Evolutionary conservation across 2,329 filamentous ascomycete species (phyloP).

Genomic region (Monosporascus sp.): DNA sequence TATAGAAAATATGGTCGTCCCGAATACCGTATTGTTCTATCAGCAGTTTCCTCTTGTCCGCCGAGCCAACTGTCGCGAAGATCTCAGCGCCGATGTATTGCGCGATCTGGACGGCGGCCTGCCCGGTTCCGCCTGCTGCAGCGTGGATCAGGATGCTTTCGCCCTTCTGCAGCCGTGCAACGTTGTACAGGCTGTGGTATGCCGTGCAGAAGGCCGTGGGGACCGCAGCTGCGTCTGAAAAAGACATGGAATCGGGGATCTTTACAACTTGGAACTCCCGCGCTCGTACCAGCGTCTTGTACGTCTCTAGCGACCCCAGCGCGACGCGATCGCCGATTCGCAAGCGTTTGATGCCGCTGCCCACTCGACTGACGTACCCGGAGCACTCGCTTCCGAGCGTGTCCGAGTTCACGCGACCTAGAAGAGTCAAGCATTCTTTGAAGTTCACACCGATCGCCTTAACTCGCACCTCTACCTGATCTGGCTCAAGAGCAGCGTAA

Average conservation of each 20-base stretch:
- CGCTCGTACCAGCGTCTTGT: neutral
- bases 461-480: neutral
- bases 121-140: slow-evolving; percentile 10
- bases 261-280: neutral
- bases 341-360: neutral
- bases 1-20: slow-evolving; percentile 11
- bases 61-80: slow-evolving; percentile 8
- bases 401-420: slow-evolving; percentile 8
- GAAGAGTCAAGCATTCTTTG: slow-evolving; percentile 4
- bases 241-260: slow-evolving; percentile 9
- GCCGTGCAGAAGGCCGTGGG: slow-evolving; percentile 4
- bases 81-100: slow-evolving; percentile 8
- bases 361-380: slow-evolving; percentile 10
- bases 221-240: slow-evolving; percentile 8
- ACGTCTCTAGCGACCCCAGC: slow-evolving; percentile 4
- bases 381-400: slow-evolving; percentile 9
- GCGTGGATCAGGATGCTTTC: slow-evolving; percentile 14
- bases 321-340: slow-evolving; percentile 11
- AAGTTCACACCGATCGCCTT: slow-evolving; percentile 8
- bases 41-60: slow-evolving; percentile 9
- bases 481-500: slow-evolving; percentile 6
- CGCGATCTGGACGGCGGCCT: slow-evolving; percentile 10
- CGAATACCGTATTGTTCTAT: slow-evolving; percentile 6
- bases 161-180: neutral
- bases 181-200: slow-evolving; percentile 4